Conservation (phyloP, 768 basidiomycete species). For the Lactarius psammicola region DNA sequence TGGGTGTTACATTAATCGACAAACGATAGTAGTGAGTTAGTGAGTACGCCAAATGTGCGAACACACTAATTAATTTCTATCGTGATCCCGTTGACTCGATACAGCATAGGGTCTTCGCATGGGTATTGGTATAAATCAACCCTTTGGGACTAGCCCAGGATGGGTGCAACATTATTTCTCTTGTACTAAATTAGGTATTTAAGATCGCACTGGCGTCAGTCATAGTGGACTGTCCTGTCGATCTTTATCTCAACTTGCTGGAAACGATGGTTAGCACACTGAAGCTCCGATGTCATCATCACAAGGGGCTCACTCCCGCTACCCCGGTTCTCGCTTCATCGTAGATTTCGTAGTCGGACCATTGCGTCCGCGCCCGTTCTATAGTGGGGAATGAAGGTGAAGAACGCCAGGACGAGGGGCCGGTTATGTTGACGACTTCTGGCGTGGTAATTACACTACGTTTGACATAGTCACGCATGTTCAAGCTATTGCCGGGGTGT, state of each 20-base stretch:
- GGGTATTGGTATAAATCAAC: too few relatives aligned
- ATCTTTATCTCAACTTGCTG: constrained; percentile 21
- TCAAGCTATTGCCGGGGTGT: constrained; percentile 13
- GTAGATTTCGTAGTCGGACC: background rate
- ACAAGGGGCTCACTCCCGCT: background rate
- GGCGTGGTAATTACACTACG: background rate
- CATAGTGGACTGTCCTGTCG: constrained; percentile 9
- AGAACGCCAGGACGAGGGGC: background rate
- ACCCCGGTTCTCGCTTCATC: background rate
- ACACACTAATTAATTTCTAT: background rate
- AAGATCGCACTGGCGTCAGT: background rate
- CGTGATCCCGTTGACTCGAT: background rate
- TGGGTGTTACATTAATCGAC: too few relatives aligned
- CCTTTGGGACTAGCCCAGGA: background rate
- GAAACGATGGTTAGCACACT: background rate
- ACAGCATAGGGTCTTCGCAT: background rate
- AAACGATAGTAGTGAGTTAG: too few relatives aligned
- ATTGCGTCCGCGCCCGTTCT: background rate
- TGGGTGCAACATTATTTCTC: background rate
- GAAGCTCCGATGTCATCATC: background rate
- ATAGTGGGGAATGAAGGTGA: background rate
- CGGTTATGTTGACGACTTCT: constrained; percentile 7
- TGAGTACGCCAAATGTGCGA: background rate
- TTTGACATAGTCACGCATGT: constrained; percentile 26
- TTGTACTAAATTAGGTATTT: too few relatives aligned